Evolutionary conservation across 2,329 filamentous ascomycete species (phyloP), one percentile per base, ranked within the genome.

Genomic region (Venturia oleaginea): DNA sequence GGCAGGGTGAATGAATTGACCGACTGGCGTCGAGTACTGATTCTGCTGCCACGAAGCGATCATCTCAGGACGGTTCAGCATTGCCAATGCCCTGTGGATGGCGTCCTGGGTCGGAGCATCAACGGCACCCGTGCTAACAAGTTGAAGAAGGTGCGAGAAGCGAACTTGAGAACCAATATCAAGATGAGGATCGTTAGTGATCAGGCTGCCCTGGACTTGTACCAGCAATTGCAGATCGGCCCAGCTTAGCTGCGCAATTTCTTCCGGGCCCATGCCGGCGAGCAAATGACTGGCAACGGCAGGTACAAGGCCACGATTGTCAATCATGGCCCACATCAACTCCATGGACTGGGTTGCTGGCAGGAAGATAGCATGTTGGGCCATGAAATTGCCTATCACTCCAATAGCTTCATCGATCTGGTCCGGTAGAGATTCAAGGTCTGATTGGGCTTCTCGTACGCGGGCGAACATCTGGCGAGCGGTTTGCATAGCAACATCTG

Each of bases 361-460:
- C 61, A 84, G 75, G 46, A 81, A 73, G 65, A 79, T 76, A 64
- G 78, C 79, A 66, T 77, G 79, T 71, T 81, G 80, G 67, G 81
- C 78, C 70, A 86, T 78, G 70, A 85, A 81, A 60, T 79, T 79
- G 64, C 83, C 83, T 67, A 87, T 80, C 66, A 87, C 89, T 67
- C 94, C 88, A 66, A 90, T 82, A 40, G 87, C 91, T 75, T 97
- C 93, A 68, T 96, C 92, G 66, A 97, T 87, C 76, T 95, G 90
- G 70, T 94, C 90, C 38, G 81, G 79, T 60, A 63, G 37, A 30
- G 40, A 27, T 19, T 59, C 64, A 17, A 32, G 19, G n/a, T 59
- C 27, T 32, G 34, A 27, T 17, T 55, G 30, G 19, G 88, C 76
- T 66, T 91, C 84, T 66, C 90, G 87, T 69, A 97, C 91, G 66